These are phyloP conservation scores for Claviceps quebecensis DNA, from an alignment of 2,329 filamentous ascomycete genomes.

Conservation along the genomic window DNA sequence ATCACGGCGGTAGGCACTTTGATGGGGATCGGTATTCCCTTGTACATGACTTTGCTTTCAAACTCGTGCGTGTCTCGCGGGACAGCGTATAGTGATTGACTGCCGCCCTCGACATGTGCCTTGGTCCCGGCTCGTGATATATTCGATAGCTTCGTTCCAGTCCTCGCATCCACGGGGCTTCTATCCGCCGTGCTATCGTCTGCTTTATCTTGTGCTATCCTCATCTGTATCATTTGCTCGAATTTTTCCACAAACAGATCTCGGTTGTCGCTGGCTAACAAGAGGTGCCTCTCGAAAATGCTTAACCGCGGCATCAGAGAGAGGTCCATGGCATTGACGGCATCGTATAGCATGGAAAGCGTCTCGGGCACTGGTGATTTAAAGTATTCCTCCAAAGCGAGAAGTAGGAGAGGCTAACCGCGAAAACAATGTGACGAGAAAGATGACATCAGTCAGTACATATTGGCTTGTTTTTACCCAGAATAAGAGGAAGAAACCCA, in stretches of 20 bases:
- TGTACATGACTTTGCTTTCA: conserved; percentile 89
- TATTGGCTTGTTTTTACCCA: neutral
- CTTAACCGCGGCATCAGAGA: conserved; percentile 83
- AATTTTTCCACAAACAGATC: conserved; percentile 98
- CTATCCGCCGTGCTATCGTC: conserved; percentile 28
- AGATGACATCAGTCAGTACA: neutral
- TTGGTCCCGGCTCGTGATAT: conserved; percentile 50
- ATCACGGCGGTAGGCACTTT: conserved; percentile 90
- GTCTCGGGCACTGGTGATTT: conserved; percentile 82
- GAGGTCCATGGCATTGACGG: conserved; percentile 93
- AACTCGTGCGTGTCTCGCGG: conserved; percentile 96
- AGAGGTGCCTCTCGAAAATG: conserved; percentile 66
- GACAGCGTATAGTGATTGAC: conserved; percentile 52
- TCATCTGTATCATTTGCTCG: conserved; percentile 79
- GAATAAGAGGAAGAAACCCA: conserved; percentile 20
- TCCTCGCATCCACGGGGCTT: conserved; percentile 28
- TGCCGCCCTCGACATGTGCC: conserved; percentile 42
- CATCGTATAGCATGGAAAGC: conserved; percentile 73
- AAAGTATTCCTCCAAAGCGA: conserved; percentile 95
- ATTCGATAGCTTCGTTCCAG: conserved; percentile 30
- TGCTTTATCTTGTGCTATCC: conserved; percentile 51
- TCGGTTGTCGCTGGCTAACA: conserved; percentile 84
- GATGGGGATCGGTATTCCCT: conserved; percentile 90
- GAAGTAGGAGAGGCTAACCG: conserved; percentile 62
- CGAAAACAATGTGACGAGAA: neutral